These are phyloP conservation scores for Aspergillus flavus DNA, from an alignment of 2,329 filamentous ascomycete species.

Conservation along the genomic window DNA sequence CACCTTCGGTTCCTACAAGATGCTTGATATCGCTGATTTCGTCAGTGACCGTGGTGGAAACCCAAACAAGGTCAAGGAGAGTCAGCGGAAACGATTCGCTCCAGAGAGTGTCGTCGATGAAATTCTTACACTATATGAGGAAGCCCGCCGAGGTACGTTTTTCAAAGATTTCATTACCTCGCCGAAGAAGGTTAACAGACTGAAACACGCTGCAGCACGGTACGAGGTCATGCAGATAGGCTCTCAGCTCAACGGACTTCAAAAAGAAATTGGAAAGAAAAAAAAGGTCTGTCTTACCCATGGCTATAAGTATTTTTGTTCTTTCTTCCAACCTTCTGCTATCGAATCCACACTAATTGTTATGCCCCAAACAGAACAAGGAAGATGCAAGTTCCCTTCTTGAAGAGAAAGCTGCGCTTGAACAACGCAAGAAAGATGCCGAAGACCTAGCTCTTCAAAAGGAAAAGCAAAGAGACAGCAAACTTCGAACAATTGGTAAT, in stretches of 20 bases:
- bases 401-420: slow-evolving; percentile 73
- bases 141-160: slow-evolving; percentile 71
- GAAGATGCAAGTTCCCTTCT: slow-evolving; percentile 82
- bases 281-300: slow-evolving; percentile 67
- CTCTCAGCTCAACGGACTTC: slow-evolving; percentile 81
- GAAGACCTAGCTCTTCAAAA: slow-evolving; percentile 76
- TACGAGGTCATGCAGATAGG: slow-evolving; percentile 80
- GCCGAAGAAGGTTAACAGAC: slow-evolving; percentile 3
- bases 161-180: slow-evolving; percentile 1
- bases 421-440: slow-evolving; percentile 79
- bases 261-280: slow-evolving; percentile 87
- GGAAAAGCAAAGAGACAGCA: slow-evolving; percentile 71
- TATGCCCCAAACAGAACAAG: slow-evolving; percentile 63
- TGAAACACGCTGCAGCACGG: slow-evolving; percentile 54
- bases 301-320: neutral
- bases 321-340: slow-evolving; percentile 63
- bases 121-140: slow-evolving; percentile 83
- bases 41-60: slow-evolving; percentile 86
- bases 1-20: slow-evolving; percentile 38
- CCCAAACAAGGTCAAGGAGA: slow-evolving; percentile 88
- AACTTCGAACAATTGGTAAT: slow-evolving; percentile 85
- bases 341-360: slow-evolving; percentile 63
- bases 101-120: slow-evolving; percentile 85
- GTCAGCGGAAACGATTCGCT: slow-evolving; percentile 79
- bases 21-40: slow-evolving; percentile 79